Conservation (phyloP, 2,329 filamentous ascomycete species). For the Endoconidiophora laricicola region DNA sequence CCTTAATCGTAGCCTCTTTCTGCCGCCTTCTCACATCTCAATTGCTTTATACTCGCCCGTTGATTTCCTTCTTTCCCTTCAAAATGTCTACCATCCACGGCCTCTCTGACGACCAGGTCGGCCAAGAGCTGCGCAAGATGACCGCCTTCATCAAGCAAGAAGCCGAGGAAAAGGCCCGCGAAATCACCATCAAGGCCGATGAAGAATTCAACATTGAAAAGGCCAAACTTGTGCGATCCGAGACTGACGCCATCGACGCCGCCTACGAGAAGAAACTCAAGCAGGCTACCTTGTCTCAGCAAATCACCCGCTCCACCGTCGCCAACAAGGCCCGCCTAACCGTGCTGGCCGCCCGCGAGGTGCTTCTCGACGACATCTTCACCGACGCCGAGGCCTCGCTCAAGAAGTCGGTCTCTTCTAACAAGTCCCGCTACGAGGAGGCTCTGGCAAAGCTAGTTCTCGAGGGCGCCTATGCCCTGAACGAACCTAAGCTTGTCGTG, state of each 20-base stretch:
- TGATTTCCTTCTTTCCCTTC: neutral
- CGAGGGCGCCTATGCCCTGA: conserved; percentile 77
- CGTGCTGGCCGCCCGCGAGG: conserved; percentile 74
- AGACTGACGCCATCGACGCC: conserved; percentile 80
- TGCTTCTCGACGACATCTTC: conserved; percentile 81
- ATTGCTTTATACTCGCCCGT: neutral
- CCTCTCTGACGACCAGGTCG: conserved; percentile 97
- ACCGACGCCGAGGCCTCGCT: conserved; percentile 63
- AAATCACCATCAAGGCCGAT: conserved; percentile 96
- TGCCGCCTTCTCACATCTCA: no score
- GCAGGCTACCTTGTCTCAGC: conserved; percentile 93
- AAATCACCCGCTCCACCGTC: conserved; percentile 92
- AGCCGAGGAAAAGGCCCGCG: conserved; percentile 87
- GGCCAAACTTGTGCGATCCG: conserved; percentile 91
- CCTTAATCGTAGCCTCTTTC: no score
- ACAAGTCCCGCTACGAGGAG: conserved; percentile 57
- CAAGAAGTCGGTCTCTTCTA: conserved; percentile 38
- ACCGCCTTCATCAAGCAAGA: conserved; percentile 99
- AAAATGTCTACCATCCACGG: conserved; percentile 44
- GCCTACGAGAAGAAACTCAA: conserved; percentile 99
- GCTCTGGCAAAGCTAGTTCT: conserved; percentile 68
- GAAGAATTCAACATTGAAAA: conserved; percentile 99
- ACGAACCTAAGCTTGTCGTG: conserved; percentile 60
- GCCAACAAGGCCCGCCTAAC: conserved; percentile 90
- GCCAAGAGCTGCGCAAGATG: conserved; percentile 99